phyloP scores from a whole-genome alignment of 192 early-diverging fungal species.

The Rhizoclosmatium globosum region DNA sequence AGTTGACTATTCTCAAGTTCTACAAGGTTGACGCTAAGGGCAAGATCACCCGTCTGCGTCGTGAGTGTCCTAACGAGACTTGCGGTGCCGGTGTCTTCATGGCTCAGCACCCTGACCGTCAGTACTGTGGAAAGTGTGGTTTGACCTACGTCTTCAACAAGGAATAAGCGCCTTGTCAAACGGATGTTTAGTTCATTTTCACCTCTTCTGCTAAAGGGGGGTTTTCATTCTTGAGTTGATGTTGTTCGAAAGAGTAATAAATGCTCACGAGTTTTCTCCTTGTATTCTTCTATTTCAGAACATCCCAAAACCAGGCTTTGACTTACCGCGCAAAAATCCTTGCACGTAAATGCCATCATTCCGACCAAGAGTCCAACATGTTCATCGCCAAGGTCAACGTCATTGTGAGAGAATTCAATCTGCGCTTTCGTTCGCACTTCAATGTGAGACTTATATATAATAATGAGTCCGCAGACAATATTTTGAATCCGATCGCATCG shows the following conservation, averaged over 20 bases:
- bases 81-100: slow-evolving; percentile 99
- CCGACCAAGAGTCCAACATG: slow-evolving; percentile 2
- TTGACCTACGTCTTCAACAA: slow-evolving; percentile 97
- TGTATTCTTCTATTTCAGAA: not conserved
- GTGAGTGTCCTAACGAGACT: slow-evolving; percentile 95
- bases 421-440: too few relatives aligned
- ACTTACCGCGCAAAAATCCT: not conserved
- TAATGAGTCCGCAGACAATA: too few relatives aligned
- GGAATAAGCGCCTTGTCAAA: slow-evolving; percentile 42
- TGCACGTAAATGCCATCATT: not conserved
- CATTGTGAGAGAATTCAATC: too few relatives aligned
- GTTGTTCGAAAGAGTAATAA: not conserved
- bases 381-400: not conserved
- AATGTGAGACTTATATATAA: too few relatives aligned
- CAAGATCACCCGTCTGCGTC: slow-evolving; percentile 97
- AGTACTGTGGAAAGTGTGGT: slow-evolving; percentile 98
- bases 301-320: not conserved
- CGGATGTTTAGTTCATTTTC: not conserved
- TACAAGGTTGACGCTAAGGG: slow-evolving; percentile 99
- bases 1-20: slow-evolving; percentile 98
- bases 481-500: too few relatives aligned
- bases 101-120: slow-evolving; percentile 97
- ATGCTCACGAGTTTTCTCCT: not conserved
- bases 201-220: not conserved
- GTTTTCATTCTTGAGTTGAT: not conserved